Evolutionary conservation across 2,329 filamentous ascomycete genomes (phyloP), one percentile per base, ranked within the genome.

Genomic region (Nothomitra cinnamomea): DNA sequence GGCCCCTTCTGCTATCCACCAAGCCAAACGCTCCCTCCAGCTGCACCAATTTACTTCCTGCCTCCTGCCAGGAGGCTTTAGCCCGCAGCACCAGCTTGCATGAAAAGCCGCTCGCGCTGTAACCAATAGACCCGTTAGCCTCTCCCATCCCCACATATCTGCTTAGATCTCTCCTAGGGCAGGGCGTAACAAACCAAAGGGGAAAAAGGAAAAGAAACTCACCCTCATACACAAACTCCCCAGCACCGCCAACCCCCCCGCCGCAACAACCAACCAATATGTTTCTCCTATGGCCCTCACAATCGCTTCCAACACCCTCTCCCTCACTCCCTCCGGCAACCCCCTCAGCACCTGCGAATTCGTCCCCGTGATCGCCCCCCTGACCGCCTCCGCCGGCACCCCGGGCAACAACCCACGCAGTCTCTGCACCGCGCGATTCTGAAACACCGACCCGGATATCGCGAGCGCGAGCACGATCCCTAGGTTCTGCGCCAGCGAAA

Each of bases 391-490:
- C 0, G 54, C 28, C 0, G 64, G 60, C 1, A 62, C 58, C 22
- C 58, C 52, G 1, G 61, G 64, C 6, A 68, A 54, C 6, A 64
- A 53, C 1, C 50, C 55, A 0, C 54, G 35, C 15, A 71, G 63
- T 1, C 59, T 58, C 0, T 60, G 57, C 32, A 64, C 58, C 0
- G 61, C 59, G 15, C 60, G 57, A 48, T 69, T 69, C 45, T 70
- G 58, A 60, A 68, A 71, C 10, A 69, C 61, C 0, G 60, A 60
- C 40, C 66, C 67, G 2, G 67, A 64, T 38, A 69, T 68, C 1
- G 66, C 62, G 4, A 70, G 58, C 0, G 65, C 61, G 55, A 70
- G 65, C 0, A 66, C 65, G 12, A 64, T 60, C 4, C 67, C 66
- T 3, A 58, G 59, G 2, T 69, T 59, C 56, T 70, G 67, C 0